phyloP scores from a whole-genome alignment of 1,284 basidiomycete genomes.

The Polyporus tsugae region DNA sequence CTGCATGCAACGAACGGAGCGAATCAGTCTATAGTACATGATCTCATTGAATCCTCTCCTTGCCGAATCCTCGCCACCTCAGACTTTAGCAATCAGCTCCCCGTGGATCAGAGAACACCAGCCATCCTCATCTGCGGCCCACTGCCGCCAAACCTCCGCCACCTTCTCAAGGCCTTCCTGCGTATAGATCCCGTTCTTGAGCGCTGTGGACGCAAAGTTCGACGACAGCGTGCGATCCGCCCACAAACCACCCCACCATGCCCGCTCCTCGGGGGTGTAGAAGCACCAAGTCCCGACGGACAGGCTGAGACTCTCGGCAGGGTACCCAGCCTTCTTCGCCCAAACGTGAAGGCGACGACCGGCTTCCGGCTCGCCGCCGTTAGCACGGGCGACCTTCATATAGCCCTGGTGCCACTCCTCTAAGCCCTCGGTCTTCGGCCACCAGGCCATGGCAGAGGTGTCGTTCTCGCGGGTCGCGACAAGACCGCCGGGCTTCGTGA shows the following conservation, averaged over 20 bases:
- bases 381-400: constrained; percentile 36
- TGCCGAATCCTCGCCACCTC: neutral
- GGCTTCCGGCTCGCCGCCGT: constrained; percentile 42
- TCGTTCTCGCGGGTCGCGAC: constrained; percentile 52
- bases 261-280: constrained; percentile 44
- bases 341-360: constrained; percentile 42
- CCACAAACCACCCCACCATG: constrained; percentile 46
- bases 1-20: neutral
- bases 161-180: constrained; percentile 38
- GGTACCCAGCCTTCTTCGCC: constrained; percentile 44
- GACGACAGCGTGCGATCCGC: constrained; percentile 46
- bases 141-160: constrained; percentile 41
- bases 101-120: constrained; percentile 46
- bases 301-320: constrained; percentile 36
- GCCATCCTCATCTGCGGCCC: constrained; percentile 45
- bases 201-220: constrained; percentile 40
- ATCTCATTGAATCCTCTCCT: neutral
- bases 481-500: constrained; percentile 51
- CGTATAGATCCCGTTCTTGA: constrained; percentile 40
- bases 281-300: constrained; percentile 46
- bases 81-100: constrained; percentile 39
- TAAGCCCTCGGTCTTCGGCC: constrained; percentile 41
- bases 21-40: neutral
- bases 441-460: constrained; percentile 41
- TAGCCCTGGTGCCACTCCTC: constrained; percentile 40